These are phyloP conservation scores for Nicotiana tomentosiformis DNA, from an alignment of 257 asterid species.

Conservation along the genomic window DNA sequence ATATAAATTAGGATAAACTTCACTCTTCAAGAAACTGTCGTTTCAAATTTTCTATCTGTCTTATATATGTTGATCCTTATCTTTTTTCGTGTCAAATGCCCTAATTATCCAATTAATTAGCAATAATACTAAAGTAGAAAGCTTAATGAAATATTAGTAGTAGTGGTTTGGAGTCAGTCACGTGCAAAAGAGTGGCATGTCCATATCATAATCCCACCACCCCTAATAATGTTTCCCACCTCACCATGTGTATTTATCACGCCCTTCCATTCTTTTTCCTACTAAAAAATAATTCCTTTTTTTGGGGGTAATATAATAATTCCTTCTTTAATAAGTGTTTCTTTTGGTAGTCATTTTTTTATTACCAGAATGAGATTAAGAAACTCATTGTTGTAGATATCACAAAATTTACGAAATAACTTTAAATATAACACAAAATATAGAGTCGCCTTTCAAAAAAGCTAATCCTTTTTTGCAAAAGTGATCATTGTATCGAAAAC, in stretches of 20 bases:
- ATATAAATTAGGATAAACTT: not conserved
- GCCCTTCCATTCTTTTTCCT: not conserved
- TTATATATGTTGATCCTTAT: not conserved
- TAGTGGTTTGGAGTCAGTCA: constrained; percentile 4
- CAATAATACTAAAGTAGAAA: not conserved
- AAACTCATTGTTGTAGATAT: not conserved
- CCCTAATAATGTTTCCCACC: constrained; percentile 9
- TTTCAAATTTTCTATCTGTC: not conserved
- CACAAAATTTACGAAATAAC: not conserved
- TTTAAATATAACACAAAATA: not conserved
- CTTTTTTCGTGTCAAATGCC: not conserved
- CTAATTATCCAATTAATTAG: not conserved
- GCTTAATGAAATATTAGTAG: not conserved
- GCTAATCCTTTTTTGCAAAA: no score
- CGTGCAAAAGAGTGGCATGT: constrained; percentile 17
- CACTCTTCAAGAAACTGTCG: not conserved
- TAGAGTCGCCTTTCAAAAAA: not conserved
- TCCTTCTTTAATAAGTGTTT: not conserved
- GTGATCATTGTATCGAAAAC: no score
- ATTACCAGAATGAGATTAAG: no score
- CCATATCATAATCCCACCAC: not conserved
- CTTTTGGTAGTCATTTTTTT: not conserved
- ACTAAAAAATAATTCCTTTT: not conserved
- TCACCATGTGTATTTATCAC: constrained; percentile 8
- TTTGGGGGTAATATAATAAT: not conserved